Base-by-base conservation (phyloP, 192 early-diverging fungal genomes). In the Gryganskiella cystojenkinii region DNA sequence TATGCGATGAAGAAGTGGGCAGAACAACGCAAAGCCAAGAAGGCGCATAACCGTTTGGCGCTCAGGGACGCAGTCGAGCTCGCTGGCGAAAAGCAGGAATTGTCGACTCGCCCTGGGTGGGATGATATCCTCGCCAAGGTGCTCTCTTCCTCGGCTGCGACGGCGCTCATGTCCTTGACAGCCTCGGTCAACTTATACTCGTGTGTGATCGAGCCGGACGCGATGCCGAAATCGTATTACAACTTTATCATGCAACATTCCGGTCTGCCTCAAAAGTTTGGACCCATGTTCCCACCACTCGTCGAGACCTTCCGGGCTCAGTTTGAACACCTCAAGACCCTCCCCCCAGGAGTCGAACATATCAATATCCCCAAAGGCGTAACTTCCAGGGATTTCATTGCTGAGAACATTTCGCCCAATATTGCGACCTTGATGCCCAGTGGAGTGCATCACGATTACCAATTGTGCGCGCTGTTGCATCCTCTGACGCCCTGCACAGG, bases 1-100 rank as follows among this genome's bases (percentile, higher is more conserved):
- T 90, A 89, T 85, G 53, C 84, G 25, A 87, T 92, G 83, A 84
- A 88, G 37, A 81, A 83, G 24, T 91, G 85, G 87, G 79, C 78
- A 1, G 71, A 71, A 19, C 56, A 74, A 24, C 63, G 87, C 25
- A 40, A 81, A 37, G 33, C 60, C 28, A 73, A 63, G 34, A 49
- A 73, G 54, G 46, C 71, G 5, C 10, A 49, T 17, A 55, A 78
- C 22, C 60, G 73, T 10, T 66, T 56, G 15, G 66, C 73, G 0
- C 59, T 63, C 28, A 53, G 57, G 37, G 59, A 75, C 22, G 46
- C 56, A 19, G 50, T 55, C 19, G 57, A 76, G 10, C 43, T 8
- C 8, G 17, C 51, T 43, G 70, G 55, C 57, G 56, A 71, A 40
- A 62, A 51, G 46, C 42, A 62, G 46, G 22, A 34, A 31, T 34